Evolutionary conservation across 2,329 filamentous ascomycete genomes (phyloP).

Genomic region (Exserohilum turcica): DNA sequence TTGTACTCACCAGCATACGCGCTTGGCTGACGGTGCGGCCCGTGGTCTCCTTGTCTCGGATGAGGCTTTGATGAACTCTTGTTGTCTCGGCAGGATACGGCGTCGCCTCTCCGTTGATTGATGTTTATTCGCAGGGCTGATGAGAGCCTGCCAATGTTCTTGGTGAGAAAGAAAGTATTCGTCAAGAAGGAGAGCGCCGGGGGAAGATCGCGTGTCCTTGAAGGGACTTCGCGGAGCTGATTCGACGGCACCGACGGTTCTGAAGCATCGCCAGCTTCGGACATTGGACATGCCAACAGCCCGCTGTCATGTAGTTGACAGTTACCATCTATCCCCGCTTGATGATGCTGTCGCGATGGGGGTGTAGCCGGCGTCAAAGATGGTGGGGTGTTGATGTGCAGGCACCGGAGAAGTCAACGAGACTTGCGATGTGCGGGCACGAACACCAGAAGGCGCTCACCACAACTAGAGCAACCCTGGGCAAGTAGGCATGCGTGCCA

Average conservation of each 20-base stretch:
- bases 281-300: neutral
- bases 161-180: neutral
- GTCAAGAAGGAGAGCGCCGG: too few species aligned
- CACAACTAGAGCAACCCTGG: neutral
- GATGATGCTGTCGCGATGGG: neutral
- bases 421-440: constrained; percentile 1
- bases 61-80: neutral
- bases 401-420: constrained; percentile 3
- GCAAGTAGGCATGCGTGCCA: neutral
- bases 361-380: neutral
- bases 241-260: neutral
- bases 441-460: neutral
- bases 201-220: neutral
- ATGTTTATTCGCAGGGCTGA: neutral
- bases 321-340: neutral
- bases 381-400: neutral
- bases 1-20: neutral
- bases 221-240: neutral
- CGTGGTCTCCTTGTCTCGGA: neutral
- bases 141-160: neutral
- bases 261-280: neutral
- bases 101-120: neutral
- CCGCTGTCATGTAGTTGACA: neutral
- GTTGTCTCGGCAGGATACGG: neutral
- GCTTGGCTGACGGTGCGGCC: neutral